Evolutionary conservation across 2,329 filamentous ascomycete genomes (phyloP).

Genomic region (Cladosporium velox): DNA sequence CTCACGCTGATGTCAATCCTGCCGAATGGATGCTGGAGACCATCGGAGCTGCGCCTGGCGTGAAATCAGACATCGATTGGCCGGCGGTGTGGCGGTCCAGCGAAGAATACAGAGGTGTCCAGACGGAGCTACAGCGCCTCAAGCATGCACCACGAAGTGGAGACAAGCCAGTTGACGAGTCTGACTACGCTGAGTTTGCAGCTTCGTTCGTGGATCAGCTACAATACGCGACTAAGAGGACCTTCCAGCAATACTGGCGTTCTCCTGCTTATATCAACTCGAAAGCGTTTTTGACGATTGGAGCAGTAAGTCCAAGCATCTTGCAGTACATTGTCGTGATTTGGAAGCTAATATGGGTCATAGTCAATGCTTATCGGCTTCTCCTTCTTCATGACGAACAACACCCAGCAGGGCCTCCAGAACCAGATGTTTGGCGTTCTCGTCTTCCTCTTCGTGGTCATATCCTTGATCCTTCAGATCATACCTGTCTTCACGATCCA

Average conservation of each 20-base stretch:
- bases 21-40: slow-evolving; percentile 69
- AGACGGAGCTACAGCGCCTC: slow-evolving; percentile 39
- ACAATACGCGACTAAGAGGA: slow-evolving; percentile 38
- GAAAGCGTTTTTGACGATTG: slow-evolving; percentile 57
- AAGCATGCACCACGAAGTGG: slow-evolving; percentile 27
- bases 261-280: slow-evolving; percentile 50
- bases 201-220: slow-evolving; percentile 37
- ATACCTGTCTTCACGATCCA: slow-evolving; percentile 60
- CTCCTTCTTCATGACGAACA: slow-evolving; percentile 39
- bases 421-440: slow-evolving; percentile 50
- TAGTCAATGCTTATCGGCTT: slow-evolving; percentile 45
- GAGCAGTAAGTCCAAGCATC: slow-evolving; percentile 42
- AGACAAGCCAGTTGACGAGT: slow-evolving; percentile 29
- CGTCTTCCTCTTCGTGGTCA: slow-evolving; percentile 40
- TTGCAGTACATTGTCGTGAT: too few relatives aligned
- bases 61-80: slow-evolving; percentile 40
- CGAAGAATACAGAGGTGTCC: slow-evolving; percentile 28
- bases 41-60: slow-evolving; percentile 29
- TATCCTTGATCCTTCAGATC: slow-evolving; percentile 54
- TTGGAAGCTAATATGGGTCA: too few relatives aligned
- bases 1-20: too few relatives aligned
- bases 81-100: slow-evolving; percentile 37
- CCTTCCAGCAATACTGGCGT: slow-evolving; percentile 46
- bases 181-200: slow-evolving; percentile 42
- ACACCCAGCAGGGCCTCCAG: slow-evolving; percentile 40